Conservation (phyloP, 2,329 filamentous ascomycete genomes). For the Zopfia rhizophila region DNA sequence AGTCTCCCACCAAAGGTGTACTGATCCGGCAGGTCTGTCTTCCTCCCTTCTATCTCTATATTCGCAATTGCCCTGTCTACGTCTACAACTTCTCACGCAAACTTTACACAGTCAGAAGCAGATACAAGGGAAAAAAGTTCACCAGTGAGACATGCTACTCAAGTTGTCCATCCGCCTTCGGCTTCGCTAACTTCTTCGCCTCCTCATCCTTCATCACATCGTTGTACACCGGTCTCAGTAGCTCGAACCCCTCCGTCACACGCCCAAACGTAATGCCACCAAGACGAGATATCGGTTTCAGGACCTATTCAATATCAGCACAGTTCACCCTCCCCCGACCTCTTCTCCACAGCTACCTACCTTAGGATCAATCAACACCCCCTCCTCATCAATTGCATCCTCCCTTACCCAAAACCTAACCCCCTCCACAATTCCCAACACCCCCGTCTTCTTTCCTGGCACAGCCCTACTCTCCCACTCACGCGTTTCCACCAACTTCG, state of each 20-base stretch:
- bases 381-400: conserved; percentile 84
- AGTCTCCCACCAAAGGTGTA: no score
- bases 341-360: conserved; percentile 54
- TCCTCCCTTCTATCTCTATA: no score
- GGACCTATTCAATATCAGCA: conserved; percentile 58
- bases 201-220: conserved; percentile 61
- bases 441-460: conserved; percentile 79
- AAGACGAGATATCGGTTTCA: conserved; percentile 79
- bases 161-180: conserved; percentile 41
- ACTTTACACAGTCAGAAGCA: no score
- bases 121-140: no score
- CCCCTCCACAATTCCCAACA: conserved; percentile 82
- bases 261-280: conserved; percentile 89
- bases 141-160: no score
- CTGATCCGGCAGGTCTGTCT: no score
- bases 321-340: not conserved
- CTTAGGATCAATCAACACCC: conserved; percentile 76
- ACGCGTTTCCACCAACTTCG: conserved; percentile 74
- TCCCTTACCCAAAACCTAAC: conserved; percentile 89
- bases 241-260: conserved; percentile 74
- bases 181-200: conserved; percentile 67
- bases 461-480: conserved; percentile 80
- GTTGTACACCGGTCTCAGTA: conserved; percentile 67
- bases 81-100: no score
- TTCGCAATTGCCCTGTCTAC: no score